phyloP scores from a whole-genome alignment of 2,329 filamentous ascomycete species.

The Madurella fahalii region DNA sequence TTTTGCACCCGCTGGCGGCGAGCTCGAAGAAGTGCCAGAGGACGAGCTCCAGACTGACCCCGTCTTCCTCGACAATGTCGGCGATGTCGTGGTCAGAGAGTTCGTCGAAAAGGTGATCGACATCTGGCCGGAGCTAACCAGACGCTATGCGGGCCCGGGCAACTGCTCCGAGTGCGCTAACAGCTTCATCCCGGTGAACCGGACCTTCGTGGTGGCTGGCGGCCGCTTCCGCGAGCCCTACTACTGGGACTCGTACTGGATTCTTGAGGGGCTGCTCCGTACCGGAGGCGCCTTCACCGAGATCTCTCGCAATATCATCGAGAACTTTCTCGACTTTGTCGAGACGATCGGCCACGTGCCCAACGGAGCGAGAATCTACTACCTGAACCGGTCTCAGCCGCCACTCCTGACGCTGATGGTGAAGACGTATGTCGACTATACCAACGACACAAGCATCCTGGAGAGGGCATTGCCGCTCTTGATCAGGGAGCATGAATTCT shows the following conservation, averaged over 20 bases:
- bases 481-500: slow-evolving; percentile 61
- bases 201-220: slow-evolving; percentile 66
- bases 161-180: slow-evolving; percentile 58
- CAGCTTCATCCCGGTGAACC: slow-evolving; percentile 63
- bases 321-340: slow-evolving; percentile 66
- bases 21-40: slow-evolving; percentile 52
- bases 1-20: slow-evolving; percentile 61
- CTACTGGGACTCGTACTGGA: slow-evolving; percentile 70
- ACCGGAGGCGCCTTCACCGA: slow-evolving; percentile 60
- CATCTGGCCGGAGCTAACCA: slow-evolving; percentile 66
- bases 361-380: slow-evolving; percentile 65
- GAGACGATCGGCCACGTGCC: slow-evolving; percentile 63
- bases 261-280: slow-evolving; percentile 60
- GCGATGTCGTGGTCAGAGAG: slow-evolving; percentile 55
- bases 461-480: slow-evolving; percentile 58
- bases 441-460: slow-evolving; percentile 58
- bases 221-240: slow-evolving; percentile 69
- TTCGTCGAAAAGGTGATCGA: slow-evolving; percentile 62
- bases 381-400: slow-evolving; percentile 64
- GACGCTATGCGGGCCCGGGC: slow-evolving; percentile 49
- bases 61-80: slow-evolving; percentile 52
- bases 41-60: slow-evolving; percentile 53
- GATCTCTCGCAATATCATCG: slow-evolving; percentile 63
- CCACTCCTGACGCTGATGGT: slow-evolving; percentile 65
- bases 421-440: slow-evolving; percentile 59